Conservation (phyloP, 2,329 filamentous ascomycete species). For the Venturia carpophila region DNA sequence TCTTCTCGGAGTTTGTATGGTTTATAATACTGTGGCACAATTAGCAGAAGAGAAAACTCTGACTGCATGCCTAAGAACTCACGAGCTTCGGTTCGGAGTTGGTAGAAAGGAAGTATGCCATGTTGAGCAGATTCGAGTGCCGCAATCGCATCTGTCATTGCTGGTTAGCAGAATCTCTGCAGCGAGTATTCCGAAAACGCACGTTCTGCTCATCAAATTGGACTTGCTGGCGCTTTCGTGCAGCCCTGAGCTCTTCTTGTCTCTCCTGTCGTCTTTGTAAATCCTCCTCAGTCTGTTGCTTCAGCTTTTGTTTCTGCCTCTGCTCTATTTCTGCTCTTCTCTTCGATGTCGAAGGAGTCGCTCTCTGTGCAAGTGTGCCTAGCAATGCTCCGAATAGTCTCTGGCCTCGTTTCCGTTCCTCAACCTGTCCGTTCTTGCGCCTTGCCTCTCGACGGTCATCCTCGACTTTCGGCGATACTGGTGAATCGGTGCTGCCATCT, state of each 20-base stretch:
- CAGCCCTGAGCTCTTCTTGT: slow-evolving; percentile 52
- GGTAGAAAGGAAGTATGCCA: slow-evolving; percentile 67
- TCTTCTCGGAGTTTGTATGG: slow-evolving; percentile 67
- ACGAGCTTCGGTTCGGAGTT: slow-evolving; percentile 65
- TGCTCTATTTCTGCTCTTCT: slow-evolving; percentile 73
- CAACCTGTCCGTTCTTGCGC: slow-evolving; percentile 45
- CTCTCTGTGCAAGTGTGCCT: slow-evolving; percentile 68
- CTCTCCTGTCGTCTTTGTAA: slow-evolving; percentile 55
- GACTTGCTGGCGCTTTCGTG: slow-evolving; percentile 62
- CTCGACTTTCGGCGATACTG: slow-evolving; percentile 19
- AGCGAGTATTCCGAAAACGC: slow-evolving; percentile 31
- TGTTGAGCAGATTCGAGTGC: slow-evolving; percentile 63
- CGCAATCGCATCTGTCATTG: slow-evolving; percentile 60
- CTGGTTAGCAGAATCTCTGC: slow-evolving; percentile 20
- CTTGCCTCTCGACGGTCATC: slow-evolving; percentile 27
- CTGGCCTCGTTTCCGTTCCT: slow-evolving; percentile 78
- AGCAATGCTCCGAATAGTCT: slow-evolving; percentile 78
- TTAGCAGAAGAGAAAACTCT: not conserved
- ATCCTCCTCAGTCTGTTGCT: slow-evolving; percentile 63
- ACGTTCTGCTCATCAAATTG: slow-evolving; percentile 71
- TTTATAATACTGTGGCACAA: slow-evolving; percentile 62
- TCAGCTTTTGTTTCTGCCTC: slow-evolving; percentile 68
- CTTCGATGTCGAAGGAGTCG: slow-evolving; percentile 54
- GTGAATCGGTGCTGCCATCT: slow-evolving; percentile 23
- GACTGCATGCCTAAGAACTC: slow-evolving; percentile 33